Evolutionary conservation across 768 basidiomycete species (phyloP).

Genomic region (Agrocybe pediades): DNA sequence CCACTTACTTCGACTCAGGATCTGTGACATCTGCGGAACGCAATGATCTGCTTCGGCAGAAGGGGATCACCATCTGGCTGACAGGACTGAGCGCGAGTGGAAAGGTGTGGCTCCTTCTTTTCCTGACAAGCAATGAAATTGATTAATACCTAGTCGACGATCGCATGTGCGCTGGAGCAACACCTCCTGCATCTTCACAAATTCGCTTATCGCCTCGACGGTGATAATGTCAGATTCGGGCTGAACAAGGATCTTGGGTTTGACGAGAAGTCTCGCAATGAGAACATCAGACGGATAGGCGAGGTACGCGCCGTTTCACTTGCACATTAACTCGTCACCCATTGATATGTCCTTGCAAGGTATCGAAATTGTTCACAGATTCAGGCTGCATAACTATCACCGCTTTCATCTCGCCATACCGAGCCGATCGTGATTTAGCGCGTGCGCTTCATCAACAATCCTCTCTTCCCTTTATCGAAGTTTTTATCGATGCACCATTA

Average conservation of each 20-base stretch:
- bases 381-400: conserved; percentile 85
- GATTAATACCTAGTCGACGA: conserved; percentile 70
- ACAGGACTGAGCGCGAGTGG: conserved; percentile 96
- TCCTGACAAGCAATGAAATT: not conserved
- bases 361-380: conserved; percentile 92
- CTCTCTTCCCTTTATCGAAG: conserved; percentile 85
- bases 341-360: conserved; percentile 47
- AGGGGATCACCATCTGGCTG: conserved; percentile 92
- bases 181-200: conserved; percentile 86
- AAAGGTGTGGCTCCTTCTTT: conserved; percentile 56
- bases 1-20: conserved; percentile 42
- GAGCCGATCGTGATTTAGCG: conserved; percentile 79
- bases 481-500: conserved; percentile 93
- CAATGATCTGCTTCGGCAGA: conserved; percentile 66
- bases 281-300: conserved; percentile 96
- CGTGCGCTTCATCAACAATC: conserved; percentile 78
- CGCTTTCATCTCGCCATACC: conserved; percentile 99
- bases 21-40: conserved; percentile 75
- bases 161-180: conserved; percentile 96
- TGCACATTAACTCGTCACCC: not conserved
- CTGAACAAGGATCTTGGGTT: conserved; percentile 97
- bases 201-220: conserved; percentile 91
- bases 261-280: conserved; percentile 86
- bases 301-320: conserved; percentile 57
- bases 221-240: conserved; percentile 94